Base-by-base conservation (phyloP, 192 early-diverging fungal species). In the Funneliformis mosseae region DNA sequence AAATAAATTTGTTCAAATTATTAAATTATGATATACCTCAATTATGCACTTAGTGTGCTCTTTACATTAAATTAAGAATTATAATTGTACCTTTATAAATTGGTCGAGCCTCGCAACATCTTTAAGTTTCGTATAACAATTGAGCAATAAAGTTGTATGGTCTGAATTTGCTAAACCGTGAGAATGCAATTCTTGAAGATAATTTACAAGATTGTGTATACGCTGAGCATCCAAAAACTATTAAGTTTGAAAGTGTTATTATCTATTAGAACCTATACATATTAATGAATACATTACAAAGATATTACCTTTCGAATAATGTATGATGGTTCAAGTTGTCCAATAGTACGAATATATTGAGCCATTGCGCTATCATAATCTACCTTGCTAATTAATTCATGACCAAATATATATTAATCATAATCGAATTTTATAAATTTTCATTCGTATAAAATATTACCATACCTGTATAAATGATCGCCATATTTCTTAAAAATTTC, bases 81-180 rank as follows among this genome's bases (percentile, higher is more conserved):
- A 27, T 23, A 14, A 12, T 27, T 1, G 6, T 4, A 89, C 89
- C 87, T 93, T 92, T 76, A 99, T 94, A 82, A 99, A 98, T 83
- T 91, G 89, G 84, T 96, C 93, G 7, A 99, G 83, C n/a, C 92
- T 80, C 66, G 89, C 89, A 21, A 95, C 92, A 84, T 96, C 96
- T 76, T 94, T 93, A 38, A 97, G 87, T 84, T 98, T 97, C 8
- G 97, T 96, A 83, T 99, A 99, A 88, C 98, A 99, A 83, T 98
- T 98, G 16, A 99, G 87, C 61, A 99, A 85, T 78, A 98, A 85
- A 2, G 98, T 99, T 0, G 98, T 99, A 83, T 99, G 98, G 81
- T 99, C 96, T 3, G 93, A 88, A 62, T 95, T 97, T 21, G 97
- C 98, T 41, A 98, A 88, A 10, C 92, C 90, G 6, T 90, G 88